phyloP scores from a whole-genome alignment of 2,329 filamentous ascomycete species.

The Whalleya microplaca region DNA sequence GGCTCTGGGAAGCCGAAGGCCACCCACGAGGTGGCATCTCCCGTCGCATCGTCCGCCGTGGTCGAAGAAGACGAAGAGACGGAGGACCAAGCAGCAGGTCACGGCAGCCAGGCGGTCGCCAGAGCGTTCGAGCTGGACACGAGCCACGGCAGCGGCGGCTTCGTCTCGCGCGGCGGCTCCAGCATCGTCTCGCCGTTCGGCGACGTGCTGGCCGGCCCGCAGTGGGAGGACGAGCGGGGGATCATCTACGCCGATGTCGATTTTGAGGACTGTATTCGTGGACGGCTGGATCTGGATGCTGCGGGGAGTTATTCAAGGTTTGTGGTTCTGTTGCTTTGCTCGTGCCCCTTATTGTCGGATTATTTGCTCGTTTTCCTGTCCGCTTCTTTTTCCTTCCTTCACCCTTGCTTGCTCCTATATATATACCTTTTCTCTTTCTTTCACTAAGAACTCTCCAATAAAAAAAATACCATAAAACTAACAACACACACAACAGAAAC shows the following conservation, averaged over 20 bases:
- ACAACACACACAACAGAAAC: slow-evolving; percentile 45
- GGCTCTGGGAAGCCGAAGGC: slow-evolving; percentile 18
- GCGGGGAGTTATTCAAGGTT: slow-evolving; percentile 84
- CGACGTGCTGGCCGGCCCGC: slow-evolving; percentile 76
- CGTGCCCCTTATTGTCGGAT: neutral
- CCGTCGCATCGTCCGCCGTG: slow-evolving; percentile 17
- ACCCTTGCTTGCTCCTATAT: neutral
- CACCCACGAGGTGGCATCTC: neutral
- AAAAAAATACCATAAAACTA: slow-evolving; percentile 13
- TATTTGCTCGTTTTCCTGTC: neutral
- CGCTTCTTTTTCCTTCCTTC: neutral
- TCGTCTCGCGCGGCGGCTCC: slow-evolving; percentile 75
- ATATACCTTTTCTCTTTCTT: neutral
- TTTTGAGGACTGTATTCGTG: slow-evolving; percentile 84
- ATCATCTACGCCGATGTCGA: slow-evolving; percentile 76
- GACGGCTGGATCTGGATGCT: slow-evolving; percentile 80
- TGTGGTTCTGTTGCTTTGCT: slow-evolving; percentile 32
- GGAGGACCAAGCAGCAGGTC: slow-evolving; percentile 6
- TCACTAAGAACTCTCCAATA: too few relatives aligned
- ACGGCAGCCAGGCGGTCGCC: too few relatives aligned
- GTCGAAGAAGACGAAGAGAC: slow-evolving; percentile 24
- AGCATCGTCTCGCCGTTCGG: slow-evolving; percentile 81
- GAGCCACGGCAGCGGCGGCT: slow-evolving; percentile 37
- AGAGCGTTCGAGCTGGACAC: too few relatives aligned
- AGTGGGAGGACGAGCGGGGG: slow-evolving; percentile 78